Percentiles rank a stretch among this genome's conserved stretches.
Conservation (phyloP, 2,329 filamentous ascomycete genomes). For the Myriosclerotinia scirpicola region DNA sequence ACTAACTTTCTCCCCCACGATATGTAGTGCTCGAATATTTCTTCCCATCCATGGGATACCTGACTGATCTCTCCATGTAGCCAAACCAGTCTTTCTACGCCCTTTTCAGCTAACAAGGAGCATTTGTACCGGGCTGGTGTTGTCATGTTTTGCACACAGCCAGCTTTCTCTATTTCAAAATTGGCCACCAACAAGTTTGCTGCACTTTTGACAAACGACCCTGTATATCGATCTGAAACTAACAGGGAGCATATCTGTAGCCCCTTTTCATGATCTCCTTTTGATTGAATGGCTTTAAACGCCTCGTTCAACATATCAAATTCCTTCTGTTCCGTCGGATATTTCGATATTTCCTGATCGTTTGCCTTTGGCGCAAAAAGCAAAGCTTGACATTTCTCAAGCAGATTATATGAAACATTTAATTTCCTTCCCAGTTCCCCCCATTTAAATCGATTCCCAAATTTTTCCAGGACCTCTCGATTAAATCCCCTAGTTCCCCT, state of each 20-base stretch:
- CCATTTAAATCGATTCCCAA: not conserved
- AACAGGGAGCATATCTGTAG: not conserved
- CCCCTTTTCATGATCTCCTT: not conserved
- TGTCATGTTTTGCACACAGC: not conserved
- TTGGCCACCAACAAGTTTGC: not conserved
- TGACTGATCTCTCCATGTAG: not conserved
- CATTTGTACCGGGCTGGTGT: not conserved
- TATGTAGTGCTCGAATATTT: not conserved
- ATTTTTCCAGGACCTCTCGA: constrained; percentile 4
- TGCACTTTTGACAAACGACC: constrained; percentile 11
- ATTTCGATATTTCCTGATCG: not conserved
- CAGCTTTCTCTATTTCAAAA: not conserved
- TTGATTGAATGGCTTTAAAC: not conserved
- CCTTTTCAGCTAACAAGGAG: not conserved
- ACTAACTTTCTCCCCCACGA: not conserved
- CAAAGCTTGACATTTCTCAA: constrained; percentile 5
- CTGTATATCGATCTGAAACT: not conserved
- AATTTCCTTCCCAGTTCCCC: not conserved
- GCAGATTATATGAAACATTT: constrained; percentile 1
- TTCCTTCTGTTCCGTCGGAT: not conserved
- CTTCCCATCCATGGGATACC: not conserved
- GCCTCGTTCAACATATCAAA: not conserved
- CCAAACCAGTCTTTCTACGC: not conserved
- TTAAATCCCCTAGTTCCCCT: constrained; percentile 5
- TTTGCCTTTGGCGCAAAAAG: not conserved